Percentiles rank a stretch among this genome's conserved stretches.
These are phyloP conservation scores for Eimeria sp. DNA, from an alignment of 169 alveolate genomes.

Conservation along the genomic window DNA sequence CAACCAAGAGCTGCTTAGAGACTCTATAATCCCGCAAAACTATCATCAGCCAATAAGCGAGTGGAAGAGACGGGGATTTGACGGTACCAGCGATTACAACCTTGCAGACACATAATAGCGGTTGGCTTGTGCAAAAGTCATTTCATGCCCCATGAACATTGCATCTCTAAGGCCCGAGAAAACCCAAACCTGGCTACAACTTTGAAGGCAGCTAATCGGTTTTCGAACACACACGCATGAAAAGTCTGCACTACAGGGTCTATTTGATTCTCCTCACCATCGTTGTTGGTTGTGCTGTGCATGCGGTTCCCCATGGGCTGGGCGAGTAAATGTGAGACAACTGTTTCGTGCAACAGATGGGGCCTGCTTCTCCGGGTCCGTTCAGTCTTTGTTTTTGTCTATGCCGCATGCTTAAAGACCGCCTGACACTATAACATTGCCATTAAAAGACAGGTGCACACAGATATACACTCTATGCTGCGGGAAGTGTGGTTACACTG, in stretches of 20 bases:
- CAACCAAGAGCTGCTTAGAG: neutral
- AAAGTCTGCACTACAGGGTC: neutral
- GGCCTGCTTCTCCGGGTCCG: neutral
- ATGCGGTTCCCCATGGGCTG: conserved; percentile 78
- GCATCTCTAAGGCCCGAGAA: neutral
- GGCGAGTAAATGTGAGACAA: neutral
- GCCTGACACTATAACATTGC: conserved; percentile 23
- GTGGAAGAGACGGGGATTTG: neutral
- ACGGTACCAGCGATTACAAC: neutral
- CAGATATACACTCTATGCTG: neutral
- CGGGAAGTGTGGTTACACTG: neutral
- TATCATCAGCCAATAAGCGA: neutral
- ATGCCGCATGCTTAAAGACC: conserved; percentile 21
- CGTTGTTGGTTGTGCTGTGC: neutral
- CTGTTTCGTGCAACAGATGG: neutral
- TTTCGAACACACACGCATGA: neutral
- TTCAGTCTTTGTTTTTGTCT: neutral
- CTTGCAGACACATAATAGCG: neutral
- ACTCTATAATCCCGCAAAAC: neutral
- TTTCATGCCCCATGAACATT: neutral
- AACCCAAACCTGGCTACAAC: neutral
- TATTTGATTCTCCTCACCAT: conserved; percentile 28
- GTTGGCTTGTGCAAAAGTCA: neutral
- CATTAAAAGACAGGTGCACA: neutral
- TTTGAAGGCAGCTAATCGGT: neutral